Evolutionary conservation across 2,329 filamentous ascomycete species (phyloP).

Genomic region (Paecilomyces dactylethromorphus): DNA sequence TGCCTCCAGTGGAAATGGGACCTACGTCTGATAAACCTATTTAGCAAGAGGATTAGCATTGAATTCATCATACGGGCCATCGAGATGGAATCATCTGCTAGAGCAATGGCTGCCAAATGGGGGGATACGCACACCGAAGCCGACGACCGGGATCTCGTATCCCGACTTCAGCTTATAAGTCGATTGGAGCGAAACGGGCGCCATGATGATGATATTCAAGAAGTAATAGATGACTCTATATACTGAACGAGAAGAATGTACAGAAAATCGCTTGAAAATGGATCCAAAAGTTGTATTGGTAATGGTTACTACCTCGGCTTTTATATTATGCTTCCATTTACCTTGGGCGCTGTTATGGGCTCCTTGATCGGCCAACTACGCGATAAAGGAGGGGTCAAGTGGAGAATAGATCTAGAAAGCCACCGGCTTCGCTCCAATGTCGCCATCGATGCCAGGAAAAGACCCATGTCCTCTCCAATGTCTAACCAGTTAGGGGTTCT

Average conservation of each 20-base stretch:
- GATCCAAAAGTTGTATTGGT: not conserved
- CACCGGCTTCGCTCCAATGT: too few species aligned
- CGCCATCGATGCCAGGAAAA: too few species aligned
- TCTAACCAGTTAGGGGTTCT: too few species aligned
- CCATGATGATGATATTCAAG: constrained; percentile 13
- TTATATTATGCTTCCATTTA: not conserved
- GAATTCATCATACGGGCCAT: not conserved
- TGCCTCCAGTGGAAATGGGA: not conserved
- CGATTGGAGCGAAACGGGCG: constrained; percentile 22
- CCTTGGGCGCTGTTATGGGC: not conserved
- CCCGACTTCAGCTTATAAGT: constrained; percentile 34
- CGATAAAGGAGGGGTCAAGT: not conserved
- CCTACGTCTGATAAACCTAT: constrained; percentile 36
- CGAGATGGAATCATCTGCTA: not conserved
- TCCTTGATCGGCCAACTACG: not conserved
- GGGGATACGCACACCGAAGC: constrained; percentile 32
- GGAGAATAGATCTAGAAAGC: too few species aligned
- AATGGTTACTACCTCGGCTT: not conserved
- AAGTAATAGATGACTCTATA: not conserved
- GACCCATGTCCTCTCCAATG: too few species aligned
- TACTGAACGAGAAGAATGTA: not conserved
- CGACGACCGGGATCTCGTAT: constrained; percentile 33
- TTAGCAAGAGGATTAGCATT: constrained; percentile 6
- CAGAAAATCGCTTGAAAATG: not conserved
- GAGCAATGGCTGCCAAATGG: not conserved